Percentiles rank a stretch among this genome's conserved stretches.
phyloP scores from a whole-genome alignment of 768 basidiomycete genomes.

The Trametes maxima region DNA sequence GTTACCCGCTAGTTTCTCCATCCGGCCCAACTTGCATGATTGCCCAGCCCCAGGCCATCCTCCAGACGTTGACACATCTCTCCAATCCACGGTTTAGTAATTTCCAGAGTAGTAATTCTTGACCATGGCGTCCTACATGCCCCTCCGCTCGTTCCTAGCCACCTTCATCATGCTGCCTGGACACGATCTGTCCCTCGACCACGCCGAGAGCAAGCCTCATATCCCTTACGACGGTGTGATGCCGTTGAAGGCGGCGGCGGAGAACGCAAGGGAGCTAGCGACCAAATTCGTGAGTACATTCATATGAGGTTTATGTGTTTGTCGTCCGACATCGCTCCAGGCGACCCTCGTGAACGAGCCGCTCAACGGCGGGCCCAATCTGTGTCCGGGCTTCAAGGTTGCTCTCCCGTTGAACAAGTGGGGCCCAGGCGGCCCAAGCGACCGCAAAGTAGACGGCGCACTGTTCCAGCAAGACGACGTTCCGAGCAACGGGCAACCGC shows the following conservation, averaged over 20 bases:
- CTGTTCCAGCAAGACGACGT: not conserved
- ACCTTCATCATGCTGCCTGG: too few relatives aligned
- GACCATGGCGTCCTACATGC: not conserved
- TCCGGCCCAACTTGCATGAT: too few relatives aligned
- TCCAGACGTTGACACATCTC: too few relatives aligned
- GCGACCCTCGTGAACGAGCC: not conserved
- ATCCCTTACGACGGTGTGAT: not conserved
- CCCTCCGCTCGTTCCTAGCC: not conserved
- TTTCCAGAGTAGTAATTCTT: not conserved
- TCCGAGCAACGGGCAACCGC: not conserved
- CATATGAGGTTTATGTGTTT: too few relatives aligned
- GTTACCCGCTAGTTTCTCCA: too few relatives aligned
- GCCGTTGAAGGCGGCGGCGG: not conserved
- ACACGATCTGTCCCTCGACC: too few relatives aligned
- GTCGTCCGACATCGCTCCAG: not conserved
- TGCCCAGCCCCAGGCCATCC: too few relatives aligned
- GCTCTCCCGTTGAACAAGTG: not conserved
- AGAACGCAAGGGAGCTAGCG: not conserved
- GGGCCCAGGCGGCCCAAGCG: too few relatives aligned
- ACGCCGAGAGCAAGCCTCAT: not conserved
- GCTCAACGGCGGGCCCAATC: not conserved
- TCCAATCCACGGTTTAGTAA: too few relatives aligned
- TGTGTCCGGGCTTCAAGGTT: not conserved
- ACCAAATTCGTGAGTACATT: not conserved
- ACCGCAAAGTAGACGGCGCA: not conserved